Percentiles rank a stretch among this genome's conserved stretches.
These are phyloP conservation scores for Vanrija humicola DNA, from an alignment of 1,284 basidiomycete genomes.

Conservation along the genomic window DNA sequence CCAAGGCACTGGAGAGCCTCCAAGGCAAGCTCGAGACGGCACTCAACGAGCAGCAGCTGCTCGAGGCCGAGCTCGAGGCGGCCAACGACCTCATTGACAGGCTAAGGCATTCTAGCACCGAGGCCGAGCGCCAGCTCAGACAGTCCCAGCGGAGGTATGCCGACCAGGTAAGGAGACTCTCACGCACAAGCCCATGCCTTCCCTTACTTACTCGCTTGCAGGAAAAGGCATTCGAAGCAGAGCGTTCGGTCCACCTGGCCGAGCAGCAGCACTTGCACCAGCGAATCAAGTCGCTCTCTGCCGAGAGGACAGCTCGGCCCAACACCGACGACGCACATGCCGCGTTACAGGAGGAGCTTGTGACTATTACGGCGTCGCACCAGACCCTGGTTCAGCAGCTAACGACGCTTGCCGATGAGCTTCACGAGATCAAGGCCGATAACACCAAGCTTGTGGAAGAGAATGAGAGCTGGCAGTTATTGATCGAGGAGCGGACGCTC, in stretches of 20 bases:
- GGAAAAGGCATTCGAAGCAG: slow-evolving; percentile 44
- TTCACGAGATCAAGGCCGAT: slow-evolving; percentile 34
- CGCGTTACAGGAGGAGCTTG: slow-evolving; percentile 38
- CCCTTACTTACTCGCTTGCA: slow-evolving; percentile 10
- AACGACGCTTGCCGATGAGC: slow-evolving; percentile 32
- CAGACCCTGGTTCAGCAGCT: slow-evolving; percentile 37
- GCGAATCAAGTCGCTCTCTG: slow-evolving; percentile 26
- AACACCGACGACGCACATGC: slow-evolving; percentile 15
- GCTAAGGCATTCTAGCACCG: slow-evolving; percentile 24
- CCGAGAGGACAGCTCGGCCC: slow-evolving; percentile 5
- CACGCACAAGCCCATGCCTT: not conserved
- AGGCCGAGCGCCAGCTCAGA: slow-evolving; percentile 32
- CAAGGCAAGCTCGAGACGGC: slow-evolving; percentile 30
- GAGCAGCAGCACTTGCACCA: slow-evolving; percentile 37
- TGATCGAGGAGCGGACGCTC: slow-evolving; percentile 80
- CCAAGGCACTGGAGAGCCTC: slow-evolving; percentile 9
- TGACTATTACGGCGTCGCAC: slow-evolving; percentile 32
- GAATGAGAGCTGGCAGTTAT: slow-evolving; percentile 89
- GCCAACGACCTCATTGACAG: slow-evolving; percentile 37
- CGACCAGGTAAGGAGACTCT: slow-evolving; percentile 38
- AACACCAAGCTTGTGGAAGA: slow-evolving; percentile 59
- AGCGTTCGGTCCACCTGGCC: slow-evolving; percentile 38
- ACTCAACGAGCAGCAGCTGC: slow-evolving; percentile 35
- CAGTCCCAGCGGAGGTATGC: slow-evolving; percentile 33
- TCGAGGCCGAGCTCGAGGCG: slow-evolving; percentile 41